phyloP scores from a whole-genome alignment of 306 rosid genomes.

The Astragalus membranaceus region DNA sequence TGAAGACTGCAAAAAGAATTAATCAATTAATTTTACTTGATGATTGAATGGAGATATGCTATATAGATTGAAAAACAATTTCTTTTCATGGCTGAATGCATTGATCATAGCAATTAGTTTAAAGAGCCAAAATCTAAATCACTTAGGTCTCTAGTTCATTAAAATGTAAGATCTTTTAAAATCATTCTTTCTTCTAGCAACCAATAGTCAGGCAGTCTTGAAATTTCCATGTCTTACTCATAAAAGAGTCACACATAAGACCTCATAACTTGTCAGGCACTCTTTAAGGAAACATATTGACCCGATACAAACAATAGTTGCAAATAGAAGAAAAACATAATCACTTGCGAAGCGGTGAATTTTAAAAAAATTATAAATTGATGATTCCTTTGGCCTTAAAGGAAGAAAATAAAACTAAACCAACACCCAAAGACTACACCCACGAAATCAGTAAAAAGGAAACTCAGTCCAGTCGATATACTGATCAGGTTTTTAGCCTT shows the following conservation, averaged over 20 bases:
- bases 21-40: not conserved
- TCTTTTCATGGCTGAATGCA: not conserved
- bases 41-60: not conserved
- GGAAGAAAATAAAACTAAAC: not conserved
- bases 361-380: not conserved
- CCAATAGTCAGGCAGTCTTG: not conserved
- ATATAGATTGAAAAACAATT: not conserved
- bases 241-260: not conserved
- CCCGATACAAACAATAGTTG: not conserved
- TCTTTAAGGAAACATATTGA: not conserved
- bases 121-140: conserved; percentile 1
- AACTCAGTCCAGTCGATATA: not conserved
- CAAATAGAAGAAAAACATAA: not conserved
- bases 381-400: not conserved
- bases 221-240: not conserved
- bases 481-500: not conserved
- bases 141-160: not conserved
- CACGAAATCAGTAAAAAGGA: not conserved
- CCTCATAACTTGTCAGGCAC: not conserved
- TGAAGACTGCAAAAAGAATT: conserved; percentile 56
- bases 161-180: not conserved
- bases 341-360: not conserved
- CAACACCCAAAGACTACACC: not conserved
- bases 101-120: not conserved
- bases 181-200: not conserved